Evolutionary conservation across 2,329 filamentous ascomycete genomes (phyloP).

Genomic region (Colletotrichum tropicale): DNA sequence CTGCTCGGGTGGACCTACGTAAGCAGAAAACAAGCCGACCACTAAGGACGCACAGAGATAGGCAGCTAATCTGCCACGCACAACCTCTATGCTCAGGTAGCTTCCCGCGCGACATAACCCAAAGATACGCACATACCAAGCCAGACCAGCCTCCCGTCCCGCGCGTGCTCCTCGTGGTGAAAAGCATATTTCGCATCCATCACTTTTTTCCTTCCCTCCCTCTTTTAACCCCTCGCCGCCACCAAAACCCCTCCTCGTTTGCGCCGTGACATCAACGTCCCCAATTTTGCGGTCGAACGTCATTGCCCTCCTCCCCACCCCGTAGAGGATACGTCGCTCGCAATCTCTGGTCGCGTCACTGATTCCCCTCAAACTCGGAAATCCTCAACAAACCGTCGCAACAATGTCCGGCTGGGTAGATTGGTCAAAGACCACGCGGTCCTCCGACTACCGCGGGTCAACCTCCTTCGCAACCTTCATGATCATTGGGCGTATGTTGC

Average conservation of each 20-base stretch:
- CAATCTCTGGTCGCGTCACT: background rate
- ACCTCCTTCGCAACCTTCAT: constrained; percentile 93
- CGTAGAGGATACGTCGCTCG: background rate
- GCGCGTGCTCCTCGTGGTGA: background rate
- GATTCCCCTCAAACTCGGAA: background rate
- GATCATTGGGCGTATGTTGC: constrained; percentile 86
- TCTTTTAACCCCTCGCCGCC: background rate
- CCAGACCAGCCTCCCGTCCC: background rate
- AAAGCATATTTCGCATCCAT: background rate
- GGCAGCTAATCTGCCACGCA: background rate
- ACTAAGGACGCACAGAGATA: background rate
- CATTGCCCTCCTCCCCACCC: background rate
- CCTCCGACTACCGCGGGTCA: constrained; percentile 62
- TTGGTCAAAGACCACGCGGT: constrained; percentile 62
- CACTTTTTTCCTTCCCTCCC: background rate
- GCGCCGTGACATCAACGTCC: background rate
- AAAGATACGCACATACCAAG: background rate
- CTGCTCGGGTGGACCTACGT: background rate
- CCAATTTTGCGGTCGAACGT: background rate
- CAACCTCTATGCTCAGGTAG: background rate
- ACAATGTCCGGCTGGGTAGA: constrained; percentile 39
- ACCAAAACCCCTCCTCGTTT: background rate
- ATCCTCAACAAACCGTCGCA: background rate
- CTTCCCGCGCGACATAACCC: background rate
- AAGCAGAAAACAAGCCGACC: background rate